phyloP scores from a whole-genome alignment of 2,329 filamentous ascomycete genomes.

The Colletotrichum costaricense region DNA sequence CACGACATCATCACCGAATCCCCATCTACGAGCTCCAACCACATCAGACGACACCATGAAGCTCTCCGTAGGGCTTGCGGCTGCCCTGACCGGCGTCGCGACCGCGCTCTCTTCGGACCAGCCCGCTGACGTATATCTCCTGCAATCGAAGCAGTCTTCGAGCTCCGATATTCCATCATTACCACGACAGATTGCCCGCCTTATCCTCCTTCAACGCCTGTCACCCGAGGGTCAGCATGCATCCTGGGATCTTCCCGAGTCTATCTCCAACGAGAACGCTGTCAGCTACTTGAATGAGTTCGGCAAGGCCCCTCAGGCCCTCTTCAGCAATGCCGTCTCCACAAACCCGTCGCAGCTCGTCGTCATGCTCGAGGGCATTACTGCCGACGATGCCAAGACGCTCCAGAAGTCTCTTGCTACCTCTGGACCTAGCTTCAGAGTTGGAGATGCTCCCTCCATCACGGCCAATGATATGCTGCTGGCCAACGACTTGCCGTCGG shows the following conservation, averaged over 20 bases:
- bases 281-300: slow-evolving; percentile 70
- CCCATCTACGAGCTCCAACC: slow-evolving; percentile 3
- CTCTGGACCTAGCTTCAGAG: slow-evolving; percentile 60
- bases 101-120: slow-evolving; percentile 48
- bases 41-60: slow-evolving; percentile 50
- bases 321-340: slow-evolving; percentile 59
- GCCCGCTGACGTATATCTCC: slow-evolving; percentile 65
- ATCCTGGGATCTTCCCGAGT: slow-evolving; percentile 57
- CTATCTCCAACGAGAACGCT: slow-evolving; percentile 56
- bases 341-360: slow-evolving; percentile 64
- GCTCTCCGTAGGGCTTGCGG: slow-evolving; percentile 53
- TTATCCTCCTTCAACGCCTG: slow-evolving; percentile 70
- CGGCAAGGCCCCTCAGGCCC: slow-evolving; percentile 60
- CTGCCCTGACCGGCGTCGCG: slow-evolving; percentile 51
- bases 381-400: slow-evolving; percentile 52
- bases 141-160: slow-evolving; percentile 50
- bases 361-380: slow-evolving; percentile 68
- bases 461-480: slow-evolving; percentile 56
- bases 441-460: slow-evolving; percentile 57
- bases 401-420: slow-evolving; percentile 55
- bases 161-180: slow-evolving; percentile 53
- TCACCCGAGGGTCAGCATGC: slow-evolving; percentile 58
- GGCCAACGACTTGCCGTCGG: slow-evolving; percentile 52
- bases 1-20: slow-evolving; percentile 10
- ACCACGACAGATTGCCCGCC: slow-evolving; percentile 64